phyloP scores from a whole-genome alignment of 495 filamentous ascomycete species.

The Penicillium bovifimosum region DNA sequence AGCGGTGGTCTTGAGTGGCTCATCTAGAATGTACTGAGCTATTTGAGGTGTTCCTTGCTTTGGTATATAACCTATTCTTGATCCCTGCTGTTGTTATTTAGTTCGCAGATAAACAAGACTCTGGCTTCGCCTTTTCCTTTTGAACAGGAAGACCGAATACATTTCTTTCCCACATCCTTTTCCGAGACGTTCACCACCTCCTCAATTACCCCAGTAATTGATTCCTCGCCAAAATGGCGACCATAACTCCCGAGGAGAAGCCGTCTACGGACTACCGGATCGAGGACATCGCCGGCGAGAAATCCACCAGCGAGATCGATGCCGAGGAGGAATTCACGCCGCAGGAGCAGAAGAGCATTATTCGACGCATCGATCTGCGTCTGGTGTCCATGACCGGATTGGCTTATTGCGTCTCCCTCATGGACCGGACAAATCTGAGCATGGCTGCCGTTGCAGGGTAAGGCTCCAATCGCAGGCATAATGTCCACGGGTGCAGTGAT shows the following conservation, averaged over 20 bases:
- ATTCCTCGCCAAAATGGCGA: neutral
- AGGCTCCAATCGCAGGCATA: constrained; percentile 1
- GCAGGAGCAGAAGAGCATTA: constrained; percentile 42
- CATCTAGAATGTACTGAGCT: neutral
- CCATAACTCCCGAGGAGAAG: constrained; percentile 20
- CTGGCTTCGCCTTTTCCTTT: neutral
- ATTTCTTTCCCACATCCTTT: neutral
- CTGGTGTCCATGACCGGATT: constrained; percentile 59
- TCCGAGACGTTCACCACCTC: neutral
- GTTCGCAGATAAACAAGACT: neutral
- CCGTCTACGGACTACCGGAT: constrained; percentile 22
- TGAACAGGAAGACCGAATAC: neutral
- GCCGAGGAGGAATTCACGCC: constrained; percentile 35
- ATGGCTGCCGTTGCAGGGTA: constrained; percentile 58
- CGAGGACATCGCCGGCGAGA: constrained; percentile 24
- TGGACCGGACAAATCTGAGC: constrained; percentile 65
- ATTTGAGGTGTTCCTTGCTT: neutral
- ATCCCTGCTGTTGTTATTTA: neutral
- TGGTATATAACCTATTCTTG: neutral
- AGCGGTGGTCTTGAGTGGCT: neutral
- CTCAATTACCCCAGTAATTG: neutral
- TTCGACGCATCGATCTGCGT: constrained; percentile 56
- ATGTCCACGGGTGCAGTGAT: neutral
- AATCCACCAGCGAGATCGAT: constrained; percentile 20
- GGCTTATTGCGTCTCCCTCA: constrained; percentile 60